Conservation (phyloP, 2,329 filamentous ascomycete genomes). For the Monilinia vaccinii-corymbosi region DNA sequence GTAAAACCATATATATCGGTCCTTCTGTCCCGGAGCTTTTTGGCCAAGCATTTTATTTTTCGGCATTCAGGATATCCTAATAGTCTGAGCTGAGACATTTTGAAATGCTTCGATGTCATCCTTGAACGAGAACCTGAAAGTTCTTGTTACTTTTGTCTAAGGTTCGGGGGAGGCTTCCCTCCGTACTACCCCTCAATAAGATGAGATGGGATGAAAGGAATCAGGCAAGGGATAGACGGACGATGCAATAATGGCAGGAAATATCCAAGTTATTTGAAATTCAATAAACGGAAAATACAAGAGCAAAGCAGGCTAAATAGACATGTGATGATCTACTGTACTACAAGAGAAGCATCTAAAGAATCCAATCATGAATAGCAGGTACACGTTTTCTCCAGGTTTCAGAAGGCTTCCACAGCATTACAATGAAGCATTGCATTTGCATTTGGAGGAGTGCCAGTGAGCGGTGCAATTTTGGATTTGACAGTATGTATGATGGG, state of each 20-base stretch:
- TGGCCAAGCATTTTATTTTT: conserved; percentile 3
- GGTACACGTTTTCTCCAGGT: conserved; percentile 10
- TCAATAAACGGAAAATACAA: neutral
- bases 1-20: conserved; percentile 9
- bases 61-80: conserved; percentile 3
- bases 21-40: conserved; percentile 8
- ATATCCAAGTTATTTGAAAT: neutral
- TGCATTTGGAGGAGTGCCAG: conserved; percentile 8
- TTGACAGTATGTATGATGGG: neutral
- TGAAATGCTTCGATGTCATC: neutral
- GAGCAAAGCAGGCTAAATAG: neutral
- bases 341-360: neutral
- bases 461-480: neutral
- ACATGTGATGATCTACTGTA: conserved; percentile 3
- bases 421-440: conserved; percentile 10
- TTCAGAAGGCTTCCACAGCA: conserved; percentile 10
- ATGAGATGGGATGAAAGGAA: conserved; percentile 6
- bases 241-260: neutral
- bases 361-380: neutral
- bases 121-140: neutral
- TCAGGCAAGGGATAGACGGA: neutral
- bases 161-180: conserved; percentile 1
- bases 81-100: conserved; percentile 6
- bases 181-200: conserved; percentile 5
- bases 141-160: conserved; percentile 1